Evolutionary conservation across 106 monocot species (phyloP), one percentile per base, ranked within the genome.

Genomic region (Narthecium ossifragum): DNA sequence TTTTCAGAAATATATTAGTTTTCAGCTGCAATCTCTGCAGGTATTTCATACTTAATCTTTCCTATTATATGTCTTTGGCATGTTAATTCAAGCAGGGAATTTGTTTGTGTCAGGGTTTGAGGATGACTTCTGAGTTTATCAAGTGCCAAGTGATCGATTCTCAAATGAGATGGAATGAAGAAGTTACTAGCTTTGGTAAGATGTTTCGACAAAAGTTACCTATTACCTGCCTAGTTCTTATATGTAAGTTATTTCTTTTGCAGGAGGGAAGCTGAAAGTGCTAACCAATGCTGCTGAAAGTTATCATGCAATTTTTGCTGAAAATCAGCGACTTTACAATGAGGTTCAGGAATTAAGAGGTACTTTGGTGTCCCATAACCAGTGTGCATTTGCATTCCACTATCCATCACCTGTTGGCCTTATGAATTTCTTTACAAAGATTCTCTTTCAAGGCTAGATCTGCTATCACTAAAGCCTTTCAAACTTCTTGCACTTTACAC

Each of bases 291-390:
- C 87, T 73, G 80, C 96, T 61, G 87, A 90, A 39, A 98, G 84
- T 69, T 98, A 90, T 67, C 83, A 98, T 68, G 27, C 69, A 46
- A 69, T 98, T 65, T 81, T 91, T 63, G 77, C 78, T 34, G 90
- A 98, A 75, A 98, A 98, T 57, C 74, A 73, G 34, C 90, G 49
- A 58, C 41, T 98, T 41, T 91, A 77, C 52, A 98, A 98, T 79
- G 96, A 98, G 51, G 81, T 98, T 50, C 87, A 79, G 46, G 87
- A 98, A 65, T 55, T 98, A 53, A 98, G 91, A 91, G 96, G 96
- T 98, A 69, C 14, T 6, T 10, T 36, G 5, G 10, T 36, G 10
- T 36, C 36, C 5, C 10, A 36, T 6, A 36, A 36, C 36, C n/a
- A n/a, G n/a, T n/a, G n/a, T n/a, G n/a, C n/a, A n/a, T n/a, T n/a